Conservation (phyloP, 306 rosid species). For the Bauhinia variegata region DNA sequence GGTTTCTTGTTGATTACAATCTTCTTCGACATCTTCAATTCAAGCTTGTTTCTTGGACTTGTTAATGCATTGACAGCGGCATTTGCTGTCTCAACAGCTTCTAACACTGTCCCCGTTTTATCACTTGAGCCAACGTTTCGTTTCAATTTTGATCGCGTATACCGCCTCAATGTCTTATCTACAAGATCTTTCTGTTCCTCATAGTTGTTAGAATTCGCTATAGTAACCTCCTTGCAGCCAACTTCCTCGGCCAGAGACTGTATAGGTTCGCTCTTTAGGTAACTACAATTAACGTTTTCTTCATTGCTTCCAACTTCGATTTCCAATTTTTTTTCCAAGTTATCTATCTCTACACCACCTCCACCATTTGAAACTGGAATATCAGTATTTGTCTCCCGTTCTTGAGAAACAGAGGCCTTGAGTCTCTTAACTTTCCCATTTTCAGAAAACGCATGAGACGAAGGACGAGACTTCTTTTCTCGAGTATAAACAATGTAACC, state of each 20-base stretch:
- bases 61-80: slow-evolving; percentile 35
- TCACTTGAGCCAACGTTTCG: slow-evolving; percentile 40
- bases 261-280: slow-evolving; percentile 21
- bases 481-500: slow-evolving; percentile 86
- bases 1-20: slow-evolving; percentile 61
- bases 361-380: slow-evolving; percentile 8
- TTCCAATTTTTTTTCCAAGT: slow-evolving; percentile 4
- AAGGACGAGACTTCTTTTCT: slow-evolving; percentile 46
- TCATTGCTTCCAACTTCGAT: slow-evolving; percentile 9
- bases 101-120: slow-evolving; percentile 20
- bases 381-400: slow-evolving; percentile 15
- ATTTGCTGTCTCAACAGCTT: slow-evolving; percentile 28
- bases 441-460: slow-evolving; percentile 28
- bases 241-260: slow-evolving; percentile 26
- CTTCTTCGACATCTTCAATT: slow-evolving; percentile 74
- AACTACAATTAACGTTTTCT: slow-evolving; percentile 26
- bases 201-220: slow-evolving; percentile 4
- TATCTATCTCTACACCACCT: slow-evolving; percentile 31
- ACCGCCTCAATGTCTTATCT: slow-evolving; percentile 41
- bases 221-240: slow-evolving; percentile 36
- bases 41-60: slow-evolving; percentile 54
- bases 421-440: slow-evolving; percentile 34
- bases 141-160: slow-evolving; percentile 50
- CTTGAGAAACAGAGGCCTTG: slow-evolving; percentile 11
- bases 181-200: slow-evolving; percentile 28